Evolutionary conservation across 495 filamentous ascomycete genomes (phyloP).

Genomic region (Letharia lupina): DNA sequence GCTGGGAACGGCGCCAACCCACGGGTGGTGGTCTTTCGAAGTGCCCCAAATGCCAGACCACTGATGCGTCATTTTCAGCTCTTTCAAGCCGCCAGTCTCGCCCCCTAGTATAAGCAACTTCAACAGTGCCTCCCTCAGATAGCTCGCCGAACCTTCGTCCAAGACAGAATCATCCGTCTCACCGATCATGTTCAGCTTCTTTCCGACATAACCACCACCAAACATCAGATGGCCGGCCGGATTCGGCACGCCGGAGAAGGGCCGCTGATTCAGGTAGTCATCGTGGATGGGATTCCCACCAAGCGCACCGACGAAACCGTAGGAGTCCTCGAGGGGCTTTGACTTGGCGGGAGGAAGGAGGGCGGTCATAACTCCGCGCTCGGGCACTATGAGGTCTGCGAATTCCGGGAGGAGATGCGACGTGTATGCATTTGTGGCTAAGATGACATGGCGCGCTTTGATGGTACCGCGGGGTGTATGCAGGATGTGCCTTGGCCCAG

Average conservation of each 20-base stretch:
- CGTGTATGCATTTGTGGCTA: constrained; percentile 75
- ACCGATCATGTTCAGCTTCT: constrained; percentile 42
- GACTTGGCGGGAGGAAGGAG: constrained; percentile 45
- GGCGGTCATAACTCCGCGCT: constrained; percentile 64
- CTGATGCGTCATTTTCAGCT: constrained; percentile 47
- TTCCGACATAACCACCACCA: constrained; percentile 48
- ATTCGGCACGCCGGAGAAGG: constrained; percentile 37
- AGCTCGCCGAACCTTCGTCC: constrained; percentile 43
- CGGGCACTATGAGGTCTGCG: constrained; percentile 63
- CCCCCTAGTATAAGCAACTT: constrained; percentile 28
- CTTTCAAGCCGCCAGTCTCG: constrained; percentile 34
- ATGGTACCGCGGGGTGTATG: constrained; percentile 57
- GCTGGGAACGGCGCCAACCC: constrained; percentile 52
- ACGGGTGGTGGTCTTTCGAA: constrained; percentile 58
- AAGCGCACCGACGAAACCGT: constrained; percentile 49
- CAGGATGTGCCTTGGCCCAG: constrained; percentile 32
- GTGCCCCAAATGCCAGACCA: constrained; percentile 87
- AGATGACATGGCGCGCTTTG: constrained; percentile 49
- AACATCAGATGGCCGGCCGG: constrained; percentile 54
- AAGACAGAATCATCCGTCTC: constrained; percentile 48
- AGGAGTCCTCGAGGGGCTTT: constrained; percentile 44
- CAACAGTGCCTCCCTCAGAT: constrained; percentile 44
- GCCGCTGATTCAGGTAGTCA: constrained; percentile 72
- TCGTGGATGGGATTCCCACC: constrained; percentile 39
- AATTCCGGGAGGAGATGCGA: constrained; percentile 62